phyloP scores from a whole-genome alignment of 768 basidiomycete genomes.

The Lentinula sp. region DNA sequence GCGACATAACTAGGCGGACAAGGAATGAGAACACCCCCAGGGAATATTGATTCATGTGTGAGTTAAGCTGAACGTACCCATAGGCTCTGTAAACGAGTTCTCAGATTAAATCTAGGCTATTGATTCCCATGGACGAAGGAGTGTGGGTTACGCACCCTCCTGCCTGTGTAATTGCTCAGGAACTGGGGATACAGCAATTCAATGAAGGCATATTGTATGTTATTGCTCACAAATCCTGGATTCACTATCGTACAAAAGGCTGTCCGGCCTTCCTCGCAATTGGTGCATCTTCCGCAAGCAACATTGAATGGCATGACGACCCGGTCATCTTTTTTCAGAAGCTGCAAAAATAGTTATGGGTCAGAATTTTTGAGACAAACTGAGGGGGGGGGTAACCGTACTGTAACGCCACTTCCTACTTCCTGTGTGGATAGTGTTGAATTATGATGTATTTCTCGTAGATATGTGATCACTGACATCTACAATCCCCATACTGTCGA shows the following conservation, averaged over 20 bases:
- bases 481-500: constrained; percentile 41
- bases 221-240: constrained; percentile 43
- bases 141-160: constrained; percentile 29
- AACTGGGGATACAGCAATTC: background rate
- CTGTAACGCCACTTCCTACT: constrained; percentile 37
- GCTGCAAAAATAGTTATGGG: constrained; percentile 17
- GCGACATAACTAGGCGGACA: constrained; percentile 36
- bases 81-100: constrained; percentile 29
- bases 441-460: background rate
- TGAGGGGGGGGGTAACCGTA: constrained; percentile 8
- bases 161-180: constrained; percentile 22
- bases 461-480: constrained; percentile 20
- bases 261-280: constrained; percentile 47
- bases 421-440: constrained; percentile 20
- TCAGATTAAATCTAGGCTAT: too few relatives aligned
- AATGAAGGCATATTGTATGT: too few relatives aligned
- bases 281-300: constrained; percentile 50
- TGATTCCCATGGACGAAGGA: background rate
- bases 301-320: constrained; percentile 61
- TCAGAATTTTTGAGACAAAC: background rate
- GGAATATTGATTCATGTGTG: too few relatives aligned
- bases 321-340: constrained; percentile 49
- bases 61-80: constrained; percentile 23
- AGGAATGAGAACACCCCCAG: background rate
- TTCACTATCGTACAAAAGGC: constrained; percentile 56